Evolutionary conservation across 495 filamentous ascomycete genomes (phyloP), one percentile per base, ranked within the genome.

Genomic region (Aspergillus olivimuriae): DNA sequence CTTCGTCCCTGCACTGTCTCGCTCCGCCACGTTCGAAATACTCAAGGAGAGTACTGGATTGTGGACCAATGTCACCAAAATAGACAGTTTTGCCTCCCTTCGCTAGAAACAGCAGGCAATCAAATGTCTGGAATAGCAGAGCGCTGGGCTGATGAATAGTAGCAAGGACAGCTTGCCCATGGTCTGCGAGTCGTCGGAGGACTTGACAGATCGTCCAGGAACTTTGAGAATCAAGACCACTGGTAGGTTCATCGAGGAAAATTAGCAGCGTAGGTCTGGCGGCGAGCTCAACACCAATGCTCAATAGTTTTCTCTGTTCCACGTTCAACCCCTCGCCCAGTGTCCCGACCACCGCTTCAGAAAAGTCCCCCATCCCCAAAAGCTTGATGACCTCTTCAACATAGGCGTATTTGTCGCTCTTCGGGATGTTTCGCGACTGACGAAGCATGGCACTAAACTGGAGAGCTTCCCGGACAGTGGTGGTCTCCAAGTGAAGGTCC

Each of bases 91-190:
- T 77, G 21, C 89, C 89, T 22, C 87, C 88, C 41, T 80, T 82
- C 3, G 81, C 80, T 26, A 95, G 70, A 67, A 94, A 90, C 14
- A 94, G 69, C 8, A 97, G 70, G 15, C 86, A 80, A 60, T 97
- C 89, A 54, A 97, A 97, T 34, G 84, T 78, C 56, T 94, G 84
- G 68, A 97, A 94, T 33, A 97, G 72, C 58, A 89, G 81, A 22
- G 87, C 87, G 2, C 84, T 89, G 1, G 89, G 89, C 59, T 97
- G 91, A 61, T 97, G 91, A 43, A 97, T 95, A 2, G 89, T 95
- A 53, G 84, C 88, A 5, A 95, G 77, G 50, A 95, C 82, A 31
- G 89, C 88, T 58, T 94, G 87, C 14, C 89, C 89, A 48, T 77
- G 81, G 62, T 87, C 83, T 38, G 89, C 86, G 18, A 95, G 72